A percentile compares a stretch with the other conserved stretches of the same genome.
Evolutionary conservation across 257 asterid species (phyloP).

Genomic region (Lycium ferocissimum): DNA sequence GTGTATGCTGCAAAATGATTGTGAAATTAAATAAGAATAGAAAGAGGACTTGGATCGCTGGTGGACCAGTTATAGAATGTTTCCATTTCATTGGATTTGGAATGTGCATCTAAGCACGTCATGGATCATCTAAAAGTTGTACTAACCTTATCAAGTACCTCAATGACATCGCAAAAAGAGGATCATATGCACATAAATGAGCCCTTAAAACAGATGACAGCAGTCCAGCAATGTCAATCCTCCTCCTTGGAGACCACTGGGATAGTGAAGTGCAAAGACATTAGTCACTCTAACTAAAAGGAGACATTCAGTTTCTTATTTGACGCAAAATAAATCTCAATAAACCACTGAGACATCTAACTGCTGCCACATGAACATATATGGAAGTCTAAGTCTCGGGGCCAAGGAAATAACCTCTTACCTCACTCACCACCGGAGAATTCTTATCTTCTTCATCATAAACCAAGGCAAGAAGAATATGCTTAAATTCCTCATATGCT

Average conservation of each 20-base stretch:
- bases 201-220: constrained; percentile 83
- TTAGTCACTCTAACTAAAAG: neutral
- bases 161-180: constrained; percentile 86
- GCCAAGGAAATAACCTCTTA: constrained; percentile 37
- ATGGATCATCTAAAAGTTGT: constrained; percentile 22
- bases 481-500: constrained; percentile 98
- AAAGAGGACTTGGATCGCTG: neutral
- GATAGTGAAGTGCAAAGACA: constrained; percentile 36
- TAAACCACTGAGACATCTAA: constrained; percentile 12
- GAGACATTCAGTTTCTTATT: neutral
- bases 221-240: constrained; percentile 92
- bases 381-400: constrained; percentile 23
- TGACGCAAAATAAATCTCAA: neutral
- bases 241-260: constrained; percentile 94
- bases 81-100: neutral
- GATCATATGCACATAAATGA: constrained; percentile 85
- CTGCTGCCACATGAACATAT: constrained; percentile 23
- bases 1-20: constrained; percentile 74
- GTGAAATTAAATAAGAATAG: constrained; percentile 19
- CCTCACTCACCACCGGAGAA: constrained; percentile 97
- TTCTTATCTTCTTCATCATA: constrained; percentile 84
- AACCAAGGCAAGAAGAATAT: constrained; percentile 83
- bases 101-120: neutral
- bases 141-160: constrained; percentile 87
- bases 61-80: neutral